Base-by-base conservation (phyloP, 139 green algal genomes). In the Tetradesmus lagerheimii region DNA sequence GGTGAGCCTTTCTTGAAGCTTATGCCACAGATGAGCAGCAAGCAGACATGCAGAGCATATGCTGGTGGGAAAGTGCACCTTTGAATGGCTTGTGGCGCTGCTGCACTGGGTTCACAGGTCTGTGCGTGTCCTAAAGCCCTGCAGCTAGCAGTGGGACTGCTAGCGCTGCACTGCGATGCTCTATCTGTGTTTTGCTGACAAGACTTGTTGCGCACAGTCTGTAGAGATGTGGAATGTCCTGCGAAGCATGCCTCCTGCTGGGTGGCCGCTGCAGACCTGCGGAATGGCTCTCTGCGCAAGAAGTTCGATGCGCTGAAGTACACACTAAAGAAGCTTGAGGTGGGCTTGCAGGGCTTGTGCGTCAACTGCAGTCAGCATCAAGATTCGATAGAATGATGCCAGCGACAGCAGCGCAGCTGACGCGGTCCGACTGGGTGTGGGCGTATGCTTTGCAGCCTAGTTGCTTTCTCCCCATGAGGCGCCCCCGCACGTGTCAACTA, bases 241-340 rank as follows among this genome's bases (percentile, higher is more conserved):
- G 47, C 6, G 8, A 62, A 62, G 47, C 12, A 62, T 62, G 47
- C 47, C 4, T 11, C 20, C 4, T 31, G 20, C 57, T 1, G 3
- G 1, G 57, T n/a, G n/a, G 57, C 57, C 31, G 57, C 25, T 88
- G 47, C 82, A 83, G 95, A 98, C 91, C 87, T 98, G 37, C 92
- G 95, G 1, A 98, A 98, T 88, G 95, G 95, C 0, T 41, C 85
- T 0, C 88, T 98, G 66, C 89, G 95, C 4, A 97, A 97, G 90
- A 97, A 98, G 93, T 98, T 94, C 78, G 96, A 98, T 81, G 37
- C 76, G 1, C 87, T 98, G 18, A 98, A 98, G 90, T 98, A 98
- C 91, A 97, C 94, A 14, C 92, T 97, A 18, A 96, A 95, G 86
- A 97, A 97, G 90, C 81, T 98, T 47, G 96, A 97, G 93, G 93